Base-by-base conservation (phyloP, 2,329 filamentous ascomycete species). In the Ceratocystis variospora region DNA sequence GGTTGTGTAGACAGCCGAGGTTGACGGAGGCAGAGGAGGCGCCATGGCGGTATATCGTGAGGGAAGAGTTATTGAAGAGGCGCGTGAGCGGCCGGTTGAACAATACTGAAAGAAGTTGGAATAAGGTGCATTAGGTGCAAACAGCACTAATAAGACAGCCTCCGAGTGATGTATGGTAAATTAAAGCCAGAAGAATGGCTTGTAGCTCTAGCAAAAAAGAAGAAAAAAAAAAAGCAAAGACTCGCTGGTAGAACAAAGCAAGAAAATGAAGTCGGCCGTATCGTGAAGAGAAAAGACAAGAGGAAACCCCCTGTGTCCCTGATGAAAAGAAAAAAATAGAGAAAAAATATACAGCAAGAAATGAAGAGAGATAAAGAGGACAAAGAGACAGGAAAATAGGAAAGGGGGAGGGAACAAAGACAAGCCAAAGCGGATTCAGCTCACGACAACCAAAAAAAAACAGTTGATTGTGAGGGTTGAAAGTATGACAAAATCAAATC, bases 11-110 rank as follows among this genome's bases (percentile, higher is more conserved):
- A 65, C 50, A 45, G 22, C 57, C 41, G 64, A 67, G 48, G 46
- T 64, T 19, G 59, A 53, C 22, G 63, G 48, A 31, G 66, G 61
- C 6, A 41, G 57, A 22, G 64, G 50, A 61, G 66, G 66, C 25
- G 66, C 55, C 66, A 67, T 67, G 63, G 7, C 15, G 22, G 44
- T 17, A 28, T 28, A 17, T 63, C 4, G 17, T 28, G 25, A 45
- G n/a, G 17, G 19, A 22, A 33, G 22, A 55, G 53, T 19, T 37
- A 46, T 62, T 62, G 31, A 53, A 66, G 28, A 33, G 45, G 45
- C 28, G 45, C 45, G 61, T 59, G 55, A 33, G 28, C 45, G 25
- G 17, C 62, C 31, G 19, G 62, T n/a, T 63, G 28, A 59, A 31
- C 19, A 59, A 17, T 15, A 12, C 28, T 33, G 8, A 25, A 33